phyloP scores from a whole-genome alignment of 768 basidiomycete genomes.

The Serendipita vermifera region DNA sequence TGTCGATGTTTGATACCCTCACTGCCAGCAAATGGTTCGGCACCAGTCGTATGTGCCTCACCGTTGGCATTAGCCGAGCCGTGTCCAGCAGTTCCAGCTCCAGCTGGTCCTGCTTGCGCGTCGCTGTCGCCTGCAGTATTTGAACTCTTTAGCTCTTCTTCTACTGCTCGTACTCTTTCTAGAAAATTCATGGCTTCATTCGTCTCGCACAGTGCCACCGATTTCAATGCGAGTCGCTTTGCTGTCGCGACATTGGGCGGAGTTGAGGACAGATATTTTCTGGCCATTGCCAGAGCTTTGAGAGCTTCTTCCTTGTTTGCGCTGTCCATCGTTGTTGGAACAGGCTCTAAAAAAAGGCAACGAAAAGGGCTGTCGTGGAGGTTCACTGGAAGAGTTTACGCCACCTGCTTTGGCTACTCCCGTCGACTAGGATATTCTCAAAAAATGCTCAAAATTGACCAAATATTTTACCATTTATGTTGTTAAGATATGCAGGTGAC shows the following conservation, averaged over 20 bases:
- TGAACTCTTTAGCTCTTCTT: constrained; percentile 18
- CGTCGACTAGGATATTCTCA: too few relatives aligned
- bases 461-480: too few relatives aligned
- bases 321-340: not conserved
- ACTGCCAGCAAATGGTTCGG: constrained; percentile 49
- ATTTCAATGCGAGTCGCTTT: constrained; percentile 82
- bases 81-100: constrained; percentile 28
- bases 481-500: not conserved
- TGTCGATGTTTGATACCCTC: constrained; percentile 55
- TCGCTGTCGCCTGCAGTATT: constrained; percentile 28
- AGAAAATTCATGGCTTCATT: constrained; percentile 60
- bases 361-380: not conserved
- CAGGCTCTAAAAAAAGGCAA: not conserved
- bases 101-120: constrained; percentile 25
- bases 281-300: constrained; percentile 67
- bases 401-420: not conserved
- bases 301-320: constrained; percentile 79
- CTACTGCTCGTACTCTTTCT: constrained; percentile 47
- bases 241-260: constrained; percentile 63
- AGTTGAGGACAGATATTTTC: constrained; percentile 44
- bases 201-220: constrained; percentile 67
- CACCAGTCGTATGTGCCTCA: constrained; percentile 33
- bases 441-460: too few relatives aligned
- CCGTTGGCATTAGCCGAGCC: constrained; percentile 34
- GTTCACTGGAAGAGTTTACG: not conserved